Base-by-base conservation (phyloP, 805 yeast genomes). In the Candida ponderosae region DNA sequence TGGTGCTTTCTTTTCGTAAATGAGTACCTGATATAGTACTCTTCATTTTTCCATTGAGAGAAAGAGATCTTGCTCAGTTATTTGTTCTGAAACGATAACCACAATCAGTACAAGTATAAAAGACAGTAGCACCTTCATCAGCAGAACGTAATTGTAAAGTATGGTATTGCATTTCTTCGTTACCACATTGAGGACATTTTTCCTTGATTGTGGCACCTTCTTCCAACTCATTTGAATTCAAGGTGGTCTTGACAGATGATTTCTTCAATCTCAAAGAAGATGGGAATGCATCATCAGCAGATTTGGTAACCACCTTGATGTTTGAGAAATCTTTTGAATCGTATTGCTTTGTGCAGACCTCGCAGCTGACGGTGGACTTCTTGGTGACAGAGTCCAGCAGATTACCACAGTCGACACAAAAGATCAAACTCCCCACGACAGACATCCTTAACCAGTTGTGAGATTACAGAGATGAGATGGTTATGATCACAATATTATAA, bases 71-170 rank as follows among this genome's bases (percentile, higher is more conserved):
- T 32, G 24, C 11, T 57, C 52, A 90, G 59, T 93, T 93, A 61
- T 93, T 90, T 28, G 96, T 89, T 68, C 97, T 81, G 70, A 85
- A 89, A 53, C 86, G 79, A 72, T 90, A 87, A 31, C 89, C 88
- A 72, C 99, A 93, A 31, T 74, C 66, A 1, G 95, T 81, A 68
- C 98, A 93, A 1, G 98, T 90, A 65, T 93, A 94, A 59, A 93
- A 93, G 27, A 93, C 97, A 9, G 99, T 93, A 21, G 98, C 95
- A 72, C 98, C 99, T 72, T 93, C 99, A 72, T 93, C 99, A 1
- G 98, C 99, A 38, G 96, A 84, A 65, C 99, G 79, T 51, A 93
- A 72, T 63, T 93, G 99, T 48, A 93, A 68, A 5, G 98, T 93
- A 57, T 93, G 97, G 59, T 90, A 93, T 58, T 81, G 89, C 98